Evolutionary conservation across 2,329 filamentous ascomycete genomes (phyloP), one percentile per base, ranked within the genome.

Genomic region (Camillea tinctor): DNA sequence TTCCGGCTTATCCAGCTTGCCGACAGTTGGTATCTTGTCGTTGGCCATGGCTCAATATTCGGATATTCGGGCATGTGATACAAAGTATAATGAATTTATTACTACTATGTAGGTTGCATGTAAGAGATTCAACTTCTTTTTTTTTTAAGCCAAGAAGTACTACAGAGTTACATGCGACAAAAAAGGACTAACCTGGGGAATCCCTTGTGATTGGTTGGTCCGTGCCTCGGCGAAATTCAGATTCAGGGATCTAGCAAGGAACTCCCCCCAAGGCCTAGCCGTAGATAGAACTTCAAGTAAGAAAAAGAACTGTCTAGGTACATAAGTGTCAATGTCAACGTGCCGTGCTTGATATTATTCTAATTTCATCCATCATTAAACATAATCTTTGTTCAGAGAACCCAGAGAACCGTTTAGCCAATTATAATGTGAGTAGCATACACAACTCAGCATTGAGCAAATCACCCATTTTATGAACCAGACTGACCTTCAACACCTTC

Each of bases 1-100:
- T 72, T 89, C 85, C 1, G 86, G 86, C 69, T 82, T 82, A 64
- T 88, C 83, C 57, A 86, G 79, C 53, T 79, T 75, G 56, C 82
- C 77, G 52, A 86, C 70, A 49, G 79, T 79, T n/a, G 81, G 79
- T 21, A 82, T 71, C 54, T 80, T 81, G 64, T 81, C 78, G 64
- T 76, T 73, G 51, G 76, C 76, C 81, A 84, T 81, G 54, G 52
- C 40, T 58, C n/a, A n/a, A n/a, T n/a, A 53, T 55, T 36, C n/a
- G n/a, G 13, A 44, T 44, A 2, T 44, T 44, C 36, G 36, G 36
- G 17, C 13, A 30, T n/a, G 26, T 11, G 26, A 30, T 30, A 30
- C 13, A 30, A 30, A 9, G 26, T 30, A 30, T 30, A 30, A 30
- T 30, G 26, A 30, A 30, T 30, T 30, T 30, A 30, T 30, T n/a